Base-by-base conservation (phyloP, 1,284 basidiomycete genomes). In the Ceratobasidium sp. region DNA sequence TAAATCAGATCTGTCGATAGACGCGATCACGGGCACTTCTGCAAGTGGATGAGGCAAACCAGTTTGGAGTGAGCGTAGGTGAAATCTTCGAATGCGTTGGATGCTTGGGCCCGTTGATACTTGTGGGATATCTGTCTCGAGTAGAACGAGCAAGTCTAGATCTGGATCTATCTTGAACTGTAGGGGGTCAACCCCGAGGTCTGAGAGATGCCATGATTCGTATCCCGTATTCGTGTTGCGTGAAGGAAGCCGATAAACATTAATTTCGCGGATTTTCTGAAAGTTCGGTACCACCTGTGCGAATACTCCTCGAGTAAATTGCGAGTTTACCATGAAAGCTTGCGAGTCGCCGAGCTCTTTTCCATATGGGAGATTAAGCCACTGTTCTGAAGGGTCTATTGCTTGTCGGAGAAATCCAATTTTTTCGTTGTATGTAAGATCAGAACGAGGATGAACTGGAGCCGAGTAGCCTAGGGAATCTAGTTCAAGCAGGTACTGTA, bases 41-140 rank as follows among this genome's bases (percentile, higher is more conserved):
- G 73, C 73, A n/a, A 56, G 61, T n/a, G 73, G 73, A 67, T 76
- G 73, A 6, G 28, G 23, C 46, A 55, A 33, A 0, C 73, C 73
- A 20, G 73, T 56, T 10, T 26, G n/a, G 5, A 76, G 73, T 7
- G 73, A 76, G 28, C 73, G 28, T 28, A 76, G 26, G 67, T 76
- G 63, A 56, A 76, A 67, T 39, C 49, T 67, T n/a, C 64, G 44
- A 23, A 56, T 20, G 28, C 66, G 73, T n/a, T 76, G 63, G 5
- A 63, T 67, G 3, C n/a, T 76, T 51, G 18, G 61, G 61, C 15
- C 67, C 51, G 40, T 13, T 26, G 10, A n/a, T n/a, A n/a, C n/a
- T n/a, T 46, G 72, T 15, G 46, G 46, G 10, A 28, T 6, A 40
- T 63, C 63, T n/a, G n/a, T 23, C 60, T 60, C 69, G 3, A 71